Evolutionary conservation across 169 alveolate species (phyloP).

Genomic region (Cardiosporidium cionae): DNA sequence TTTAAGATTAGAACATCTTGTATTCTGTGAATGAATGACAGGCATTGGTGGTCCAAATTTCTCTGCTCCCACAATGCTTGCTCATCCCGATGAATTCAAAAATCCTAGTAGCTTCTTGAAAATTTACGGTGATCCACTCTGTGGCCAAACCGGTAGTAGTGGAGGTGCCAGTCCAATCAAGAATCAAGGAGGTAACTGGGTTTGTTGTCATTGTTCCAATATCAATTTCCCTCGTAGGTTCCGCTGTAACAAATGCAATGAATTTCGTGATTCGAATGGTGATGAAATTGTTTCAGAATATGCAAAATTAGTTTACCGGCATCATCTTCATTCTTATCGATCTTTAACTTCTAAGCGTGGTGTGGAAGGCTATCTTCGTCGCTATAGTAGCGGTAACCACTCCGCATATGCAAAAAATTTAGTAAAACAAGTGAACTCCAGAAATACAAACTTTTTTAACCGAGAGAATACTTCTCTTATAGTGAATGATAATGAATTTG

Average conservation of each 20-base stretch:
- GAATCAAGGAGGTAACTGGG: slow-evolving; percentile 62
- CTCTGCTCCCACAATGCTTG: slow-evolving; percentile 31
- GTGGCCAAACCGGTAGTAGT: slow-evolving; percentile 21
- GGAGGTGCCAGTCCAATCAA: slow-evolving; percentile 27
- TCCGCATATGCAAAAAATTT: too few relatives aligned
- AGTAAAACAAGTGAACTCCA: too few relatives aligned
- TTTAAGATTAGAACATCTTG: too few relatives aligned
- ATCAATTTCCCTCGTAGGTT: slow-evolving; percentile 59
- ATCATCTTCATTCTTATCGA: slow-evolving; percentile 39
- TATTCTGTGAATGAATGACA: too few relatives aligned
- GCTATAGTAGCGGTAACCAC: too few relatives aligned
- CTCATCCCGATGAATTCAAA: slow-evolving; percentile 40
- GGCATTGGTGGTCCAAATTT: slow-evolving; percentile 33
- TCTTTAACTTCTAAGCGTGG: slow-evolving; percentile 14
- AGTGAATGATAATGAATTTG: too few relatives aligned
- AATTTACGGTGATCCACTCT: slow-evolving; percentile 61
- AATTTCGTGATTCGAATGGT: slow-evolving; percentile 44
- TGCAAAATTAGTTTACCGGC: slow-evolving; percentile 52
- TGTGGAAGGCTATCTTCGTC: too few relatives aligned
- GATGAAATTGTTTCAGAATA: slow-evolving; percentile 53
- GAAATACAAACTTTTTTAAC: too few relatives aligned
- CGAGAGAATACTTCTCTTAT: too few relatives aligned
- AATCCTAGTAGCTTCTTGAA: slow-evolving; percentile 52
- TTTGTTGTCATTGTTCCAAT: slow-evolving; percentile 48
- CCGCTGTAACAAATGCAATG: slow-evolving; percentile 56